A percentile compares a stretch with the other conserved stretches of the same genome.
phyloP scores from a whole-genome alignment of 139 green algal genomes.

The Zygnema cylindricum region DNA sequence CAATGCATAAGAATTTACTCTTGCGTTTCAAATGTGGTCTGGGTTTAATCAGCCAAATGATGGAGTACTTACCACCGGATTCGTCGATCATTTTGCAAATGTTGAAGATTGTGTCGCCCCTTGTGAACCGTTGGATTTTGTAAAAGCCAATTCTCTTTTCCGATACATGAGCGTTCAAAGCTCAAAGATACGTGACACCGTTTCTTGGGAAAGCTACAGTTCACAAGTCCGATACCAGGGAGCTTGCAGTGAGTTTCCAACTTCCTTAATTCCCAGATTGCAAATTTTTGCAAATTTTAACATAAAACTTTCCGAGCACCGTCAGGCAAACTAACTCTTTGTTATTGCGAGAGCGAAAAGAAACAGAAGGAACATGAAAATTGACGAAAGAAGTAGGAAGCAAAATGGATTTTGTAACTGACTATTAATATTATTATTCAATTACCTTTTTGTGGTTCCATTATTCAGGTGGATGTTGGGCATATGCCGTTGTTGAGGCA shows the following conservation, averaged over 20 bases:
- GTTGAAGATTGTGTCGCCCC: background rate
- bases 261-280: no score
- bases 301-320: no score
- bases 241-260: background rate
- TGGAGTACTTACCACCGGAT: background rate
- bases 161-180: background rate
- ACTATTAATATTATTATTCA: no score
- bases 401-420: no score
- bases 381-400: no score
- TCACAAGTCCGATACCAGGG: background rate
- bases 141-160: background rate
- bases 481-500: background rate
- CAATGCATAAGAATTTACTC: no score
- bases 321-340: no score
- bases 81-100: background rate
- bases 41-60: background rate
- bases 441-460: background rate
- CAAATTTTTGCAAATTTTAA: no score
- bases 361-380: no score
- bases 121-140: background rate
- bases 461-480: conserved; percentile 1
- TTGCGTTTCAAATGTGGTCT: no score
- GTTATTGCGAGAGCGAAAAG: no score
- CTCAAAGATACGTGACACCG: background rate
- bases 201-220: background rate